Evolutionary conservation across 441 rosid species (phyloP).

Genomic region (Brassica balearica): DNA sequence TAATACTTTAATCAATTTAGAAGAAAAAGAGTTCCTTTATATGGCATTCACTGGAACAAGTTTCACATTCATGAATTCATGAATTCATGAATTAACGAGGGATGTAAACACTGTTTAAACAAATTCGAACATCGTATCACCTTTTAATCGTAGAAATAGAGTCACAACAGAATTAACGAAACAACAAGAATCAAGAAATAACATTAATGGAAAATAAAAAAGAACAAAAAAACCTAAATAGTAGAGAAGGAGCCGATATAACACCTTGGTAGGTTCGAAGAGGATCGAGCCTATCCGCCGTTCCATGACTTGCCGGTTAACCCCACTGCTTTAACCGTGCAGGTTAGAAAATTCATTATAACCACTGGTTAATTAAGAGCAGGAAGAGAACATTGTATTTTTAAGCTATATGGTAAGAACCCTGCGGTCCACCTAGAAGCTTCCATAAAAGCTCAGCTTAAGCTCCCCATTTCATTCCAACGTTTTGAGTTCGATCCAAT

Average conservation of each 20-base stretch:
- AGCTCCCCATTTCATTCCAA: conserved; percentile 20
- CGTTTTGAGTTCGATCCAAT: conserved; percentile 20
- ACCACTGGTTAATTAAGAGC: conserved; percentile 5
- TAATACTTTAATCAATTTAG: conserved; percentile 10
- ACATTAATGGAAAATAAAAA: not conserved
- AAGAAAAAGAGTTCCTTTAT: not conserved
- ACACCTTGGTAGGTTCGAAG: conserved; percentile 46
- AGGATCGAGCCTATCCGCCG: conserved; percentile 40
- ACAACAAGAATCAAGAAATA: not conserved
- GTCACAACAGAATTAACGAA: conserved; percentile 7
- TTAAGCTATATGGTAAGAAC: conserved; percentile 27
- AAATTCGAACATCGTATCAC: conserved; percentile 20
- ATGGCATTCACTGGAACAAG: not conserved
- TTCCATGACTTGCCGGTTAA: conserved; percentile 46
- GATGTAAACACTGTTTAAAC: conserved; percentile 8
- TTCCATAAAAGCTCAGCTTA: conserved; percentile 33
- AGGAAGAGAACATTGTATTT: conserved; percentile 25
- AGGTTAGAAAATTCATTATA: conserved; percentile 9
- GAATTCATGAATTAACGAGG: not conserved
- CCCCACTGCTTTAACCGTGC: conserved; percentile 25
- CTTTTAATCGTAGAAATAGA: not conserved
- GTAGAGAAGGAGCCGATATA: conserved; percentile 35
- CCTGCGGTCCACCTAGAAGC: conserved; percentile 26
- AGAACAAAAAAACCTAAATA: not conserved
- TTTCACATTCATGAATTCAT: not conserved